phyloP scores from a whole-genome alignment of 805 yeast genomes.

The Ogataea siamensis region DNA sequence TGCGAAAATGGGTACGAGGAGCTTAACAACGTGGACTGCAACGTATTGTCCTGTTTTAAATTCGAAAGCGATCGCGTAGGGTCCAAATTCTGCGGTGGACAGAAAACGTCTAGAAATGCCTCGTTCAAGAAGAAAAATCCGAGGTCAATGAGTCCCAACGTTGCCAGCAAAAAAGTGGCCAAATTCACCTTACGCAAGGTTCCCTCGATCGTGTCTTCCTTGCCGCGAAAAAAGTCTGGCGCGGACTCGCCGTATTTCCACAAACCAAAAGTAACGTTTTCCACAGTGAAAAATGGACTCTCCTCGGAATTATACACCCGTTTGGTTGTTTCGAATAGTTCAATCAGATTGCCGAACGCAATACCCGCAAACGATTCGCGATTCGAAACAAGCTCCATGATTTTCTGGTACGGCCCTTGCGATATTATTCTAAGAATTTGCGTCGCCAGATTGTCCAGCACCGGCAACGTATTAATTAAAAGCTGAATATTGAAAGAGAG shows the following conservation, averaged over 20 bases:
- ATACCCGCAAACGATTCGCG: slow-evolving; percentile 64
- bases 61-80: slow-evolving; percentile 39
- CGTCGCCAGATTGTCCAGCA: slow-evolving; percentile 76
- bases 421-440: slow-evolving; percentile 75
- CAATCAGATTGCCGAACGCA: slow-evolving; percentile 64
- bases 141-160: slow-evolving; percentile 78
- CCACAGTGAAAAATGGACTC: slow-evolving; percentile 70
- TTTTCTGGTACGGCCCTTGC: slow-evolving; percentile 71
- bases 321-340: slow-evolving; percentile 75
- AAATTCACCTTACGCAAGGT: slow-evolving; percentile 82
- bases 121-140: slow-evolving; percentile 87
- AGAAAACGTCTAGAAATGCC: slow-evolving; percentile 80
- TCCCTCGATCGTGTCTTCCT: slow-evolving; percentile 59
- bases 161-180: slow-evolving; percentile 84
- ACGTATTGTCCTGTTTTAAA: slow-evolving; percentile 22
- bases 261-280: slow-evolving; percentile 67
- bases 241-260: slow-evolving; percentile 64
- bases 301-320: slow-evolving; percentile 61
- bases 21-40: slow-evolving; percentile 17
- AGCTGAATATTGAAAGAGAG: slow-evolving; percentile 63
- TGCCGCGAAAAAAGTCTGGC: slow-evolving; percentile 54
- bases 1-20: slow-evolving; percentile 12
- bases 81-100: slow-evolving; percentile 64
- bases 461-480: slow-evolving; percentile 65
- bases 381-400: slow-evolving; percentile 65